Evolutionary conservation across 2,329 filamentous ascomycete species (phyloP).

Genomic region (Didymella segeticola): DNA sequence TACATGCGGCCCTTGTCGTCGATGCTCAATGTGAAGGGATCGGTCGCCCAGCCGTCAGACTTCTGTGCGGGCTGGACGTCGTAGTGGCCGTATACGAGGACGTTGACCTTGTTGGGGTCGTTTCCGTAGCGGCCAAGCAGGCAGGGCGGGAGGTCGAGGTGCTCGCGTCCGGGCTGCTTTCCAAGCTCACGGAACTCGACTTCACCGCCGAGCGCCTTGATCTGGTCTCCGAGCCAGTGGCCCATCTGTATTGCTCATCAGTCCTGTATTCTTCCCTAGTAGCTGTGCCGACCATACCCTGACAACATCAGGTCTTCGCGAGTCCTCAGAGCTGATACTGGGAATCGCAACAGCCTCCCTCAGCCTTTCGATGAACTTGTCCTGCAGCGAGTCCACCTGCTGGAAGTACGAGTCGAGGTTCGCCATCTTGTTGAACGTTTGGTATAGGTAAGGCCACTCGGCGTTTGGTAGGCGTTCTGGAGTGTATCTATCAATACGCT

Average conservation of each 20-base stretch:
- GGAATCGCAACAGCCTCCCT: slow-evolving; percentile 94
- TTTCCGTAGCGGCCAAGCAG: slow-evolving; percentile 90
- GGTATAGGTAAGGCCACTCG: slow-evolving; percentile 58
- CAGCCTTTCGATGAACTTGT: slow-evolving; percentile 87
- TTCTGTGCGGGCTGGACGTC: slow-evolving; percentile 95
- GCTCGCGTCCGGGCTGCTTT: slow-evolving; percentile 88
- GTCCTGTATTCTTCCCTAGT: background rate
- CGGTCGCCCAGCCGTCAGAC: slow-evolving; percentile 93
- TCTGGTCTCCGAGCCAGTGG: slow-evolving; percentile 83
- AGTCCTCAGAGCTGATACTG: slow-evolving; percentile 90
- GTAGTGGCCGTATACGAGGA: slow-evolving; percentile 97
- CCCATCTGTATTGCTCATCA: slow-evolving; percentile 70
- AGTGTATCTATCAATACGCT: slow-evolving; percentile 25
- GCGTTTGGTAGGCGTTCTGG: slow-evolving; percentile 30
- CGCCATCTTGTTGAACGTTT: slow-evolving; percentile 71
- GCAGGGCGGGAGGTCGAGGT: slow-evolving; percentile 90
- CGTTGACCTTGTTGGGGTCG: slow-evolving; percentile 91
- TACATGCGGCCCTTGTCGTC: slow-evolving; percentile 95
- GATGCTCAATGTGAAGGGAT: slow-evolving; percentile 87
- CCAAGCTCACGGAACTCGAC: slow-evolving; percentile 88
- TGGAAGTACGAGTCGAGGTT: slow-evolving; percentile 92
- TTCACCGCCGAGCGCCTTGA: slow-evolving; percentile 81
- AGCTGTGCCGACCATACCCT: slow-evolving; percentile 57
- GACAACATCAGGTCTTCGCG: slow-evolving; percentile 87
- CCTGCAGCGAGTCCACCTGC: slow-evolving; percentile 82